Evolutionary conservation across 352 stramenopile genomes (phyloP).

Genomic region (Globisporangium canariense): DNA sequence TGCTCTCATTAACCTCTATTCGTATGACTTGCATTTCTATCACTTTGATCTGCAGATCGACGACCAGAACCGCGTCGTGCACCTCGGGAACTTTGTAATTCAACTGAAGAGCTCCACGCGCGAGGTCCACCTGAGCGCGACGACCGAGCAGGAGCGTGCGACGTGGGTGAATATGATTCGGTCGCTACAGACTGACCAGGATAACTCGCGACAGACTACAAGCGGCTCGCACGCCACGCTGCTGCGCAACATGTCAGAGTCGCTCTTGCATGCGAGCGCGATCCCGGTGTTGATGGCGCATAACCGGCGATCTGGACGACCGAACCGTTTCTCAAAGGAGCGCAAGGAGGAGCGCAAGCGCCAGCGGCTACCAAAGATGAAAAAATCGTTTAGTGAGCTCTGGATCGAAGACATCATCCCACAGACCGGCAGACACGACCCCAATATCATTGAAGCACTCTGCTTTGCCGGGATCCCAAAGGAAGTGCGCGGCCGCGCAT

Average conservation of each 20-base stretch:
- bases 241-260: conserved; percentile 39
- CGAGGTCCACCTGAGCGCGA: conserved; percentile 63
- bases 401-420: conserved; percentile 73
- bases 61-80: conserved; percentile 76
- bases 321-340: conserved; percentile 49
- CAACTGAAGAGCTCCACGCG: conserved; percentile 50
- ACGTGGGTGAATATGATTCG: conserved; percentile 62
- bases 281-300: conserved; percentile 21
- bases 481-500: conserved; percentile 73
- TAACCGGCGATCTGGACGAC: conserved; percentile 21
- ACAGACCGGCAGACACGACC: conserved; percentile 17
- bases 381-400: conserved; percentile 68
- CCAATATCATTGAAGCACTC: conserved; percentile 45
- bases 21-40: too few species aligned
- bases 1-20: background rate
- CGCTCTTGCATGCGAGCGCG: conserved; percentile 25
- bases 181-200: conserved; percentile 28
- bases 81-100: conserved; percentile 77
- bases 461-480: conserved; percentile 85
- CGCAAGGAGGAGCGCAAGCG: conserved; percentile 59
- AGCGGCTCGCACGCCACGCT: conserved; percentile 26
- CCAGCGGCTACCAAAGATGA: conserved; percentile 59
- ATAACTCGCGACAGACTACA: conserved; percentile 8
- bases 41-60: conserved; percentile 40
- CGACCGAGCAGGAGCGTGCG: conserved; percentile 72